A percentile compares a stretch with the other conserved stretches of the same genome.
Evolutionary conservation across 768 basidiomycete genomes (phyloP).

Genomic region (Nidularia pulvinata): DNA sequence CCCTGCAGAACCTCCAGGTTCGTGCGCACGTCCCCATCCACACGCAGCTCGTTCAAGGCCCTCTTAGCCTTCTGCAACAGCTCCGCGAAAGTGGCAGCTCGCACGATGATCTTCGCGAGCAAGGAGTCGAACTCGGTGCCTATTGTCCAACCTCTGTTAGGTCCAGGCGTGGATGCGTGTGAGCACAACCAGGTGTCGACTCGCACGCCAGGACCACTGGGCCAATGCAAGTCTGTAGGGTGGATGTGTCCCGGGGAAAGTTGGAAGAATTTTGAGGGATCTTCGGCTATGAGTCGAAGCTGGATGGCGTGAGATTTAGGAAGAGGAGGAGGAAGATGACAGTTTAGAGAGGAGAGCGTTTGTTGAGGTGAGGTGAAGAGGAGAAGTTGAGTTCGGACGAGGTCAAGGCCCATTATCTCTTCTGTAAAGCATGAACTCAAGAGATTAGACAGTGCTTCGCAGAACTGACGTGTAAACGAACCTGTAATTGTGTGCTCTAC

Average conservation of each 20-base stretch:
- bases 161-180: constrained; percentile 53
- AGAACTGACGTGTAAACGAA: constrained; percentile 17
- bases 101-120: constrained; percentile 83
- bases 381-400: constrained; percentile 88
- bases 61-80: constrained; percentile 81
- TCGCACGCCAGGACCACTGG: constrained; percentile 86
- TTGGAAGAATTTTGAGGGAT: constrained; percentile 72
- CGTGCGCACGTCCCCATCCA: constrained; percentile 51
- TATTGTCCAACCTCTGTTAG: constrained; percentile 14
- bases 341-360: constrained; percentile 68
- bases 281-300: constrained; percentile 90
- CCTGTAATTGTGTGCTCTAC: constrained; percentile 94
- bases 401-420: constrained; percentile 88
- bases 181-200: constrained; percentile 84
- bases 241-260: constrained; percentile 64
- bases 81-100: constrained; percentile 81
- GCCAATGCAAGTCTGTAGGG: constrained; percentile 60
- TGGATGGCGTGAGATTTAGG: constrained; percentile 83
- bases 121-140: constrained; percentile 88
- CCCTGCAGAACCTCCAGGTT: constrained; percentile 28
- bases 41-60: constrained; percentile 80
- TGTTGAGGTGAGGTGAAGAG: constrained; percentile 67
- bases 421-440: constrained; percentile 28
- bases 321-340: constrained; percentile 66
- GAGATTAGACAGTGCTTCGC: constrained; percentile 14